Conservation (phyloP, 1,284 basidiomycete species). For the Retiboletus fuscus region DNA sequence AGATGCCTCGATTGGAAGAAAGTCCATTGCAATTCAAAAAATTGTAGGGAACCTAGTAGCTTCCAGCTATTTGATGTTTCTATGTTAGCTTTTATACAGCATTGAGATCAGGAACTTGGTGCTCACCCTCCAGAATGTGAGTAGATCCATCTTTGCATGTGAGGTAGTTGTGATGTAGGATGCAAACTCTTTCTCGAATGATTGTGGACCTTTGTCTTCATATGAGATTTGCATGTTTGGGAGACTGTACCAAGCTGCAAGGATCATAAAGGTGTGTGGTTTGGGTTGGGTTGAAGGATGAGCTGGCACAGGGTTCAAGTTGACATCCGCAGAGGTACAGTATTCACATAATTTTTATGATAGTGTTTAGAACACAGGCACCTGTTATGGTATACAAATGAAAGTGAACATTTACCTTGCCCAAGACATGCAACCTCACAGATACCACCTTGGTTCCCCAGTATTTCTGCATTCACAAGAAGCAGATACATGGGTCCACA, state of each 20-base stretch:
- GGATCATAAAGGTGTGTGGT: too few relatives aligned
- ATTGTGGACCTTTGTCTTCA: neutral
- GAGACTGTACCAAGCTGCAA: neutral
- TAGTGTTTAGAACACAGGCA: neutral
- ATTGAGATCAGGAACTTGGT: neutral
- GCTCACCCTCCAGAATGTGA: constrained; percentile 1
- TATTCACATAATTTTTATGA: neutral
- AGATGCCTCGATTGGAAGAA: neutral
- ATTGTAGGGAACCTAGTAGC: neutral
- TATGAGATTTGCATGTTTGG: neutral
- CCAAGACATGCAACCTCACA: neutral
- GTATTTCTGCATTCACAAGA: neutral
- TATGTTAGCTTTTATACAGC: neutral
- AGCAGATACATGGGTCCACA: neutral
- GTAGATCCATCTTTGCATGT: neutral
- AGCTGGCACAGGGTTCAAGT: too few relatives aligned
- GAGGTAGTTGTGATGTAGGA: neutral
- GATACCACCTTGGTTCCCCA: neutral
- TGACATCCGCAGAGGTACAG: neutral
- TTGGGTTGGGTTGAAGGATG: too few relatives aligned
- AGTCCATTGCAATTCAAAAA: constrained; percentile 4
- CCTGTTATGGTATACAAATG: neutral
- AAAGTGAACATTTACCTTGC: neutral
- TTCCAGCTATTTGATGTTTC: constrained; percentile 2
- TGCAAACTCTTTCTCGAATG: neutral